phyloP scores from a whole-genome alignment of 176 grass and related monocot genomes.

The Oryza glumipatula region DNA sequence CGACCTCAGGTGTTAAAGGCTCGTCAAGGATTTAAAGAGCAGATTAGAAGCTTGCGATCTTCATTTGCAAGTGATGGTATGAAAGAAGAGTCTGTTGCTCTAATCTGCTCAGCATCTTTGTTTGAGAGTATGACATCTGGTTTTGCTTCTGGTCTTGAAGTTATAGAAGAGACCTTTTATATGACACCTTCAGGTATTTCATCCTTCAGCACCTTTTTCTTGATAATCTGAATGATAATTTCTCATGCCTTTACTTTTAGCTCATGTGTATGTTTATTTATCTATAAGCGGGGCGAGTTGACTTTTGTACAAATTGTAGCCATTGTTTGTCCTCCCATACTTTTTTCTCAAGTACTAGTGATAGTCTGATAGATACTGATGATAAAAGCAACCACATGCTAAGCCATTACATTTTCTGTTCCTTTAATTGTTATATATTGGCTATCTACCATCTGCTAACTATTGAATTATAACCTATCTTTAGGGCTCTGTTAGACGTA shows the following conservation, averaged over 20 bases:
- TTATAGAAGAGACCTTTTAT: slow-evolving; percentile 75
- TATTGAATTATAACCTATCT: slow-evolving; percentile 12
- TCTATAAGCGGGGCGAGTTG: not conserved
- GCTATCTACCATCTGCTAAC: slow-evolving; percentile 3
- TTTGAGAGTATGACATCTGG: slow-evolving; percentile 83
- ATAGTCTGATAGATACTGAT: not conserved
- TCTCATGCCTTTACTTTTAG: slow-evolving; percentile 2
- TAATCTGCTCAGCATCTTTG: slow-evolving; percentile 81
- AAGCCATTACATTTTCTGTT: not conserved
- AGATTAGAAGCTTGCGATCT: slow-evolving; percentile 69
- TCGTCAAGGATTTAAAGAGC: slow-evolving; percentile 94
- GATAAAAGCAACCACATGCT: not conserved
- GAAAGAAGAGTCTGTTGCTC: slow-evolving; percentile 75
- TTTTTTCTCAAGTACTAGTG: not conserved
- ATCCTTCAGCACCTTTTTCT: slow-evolving; percentile 28
- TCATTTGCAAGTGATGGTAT: slow-evolving; percentile 51
- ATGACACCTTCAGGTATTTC: slow-evolving; percentile 71
- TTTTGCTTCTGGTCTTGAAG: slow-evolving; percentile 75
- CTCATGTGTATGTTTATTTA: not conserved
- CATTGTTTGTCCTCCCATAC: not conserved
- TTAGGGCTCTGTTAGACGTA: not conserved
- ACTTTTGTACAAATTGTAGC: not conserved
- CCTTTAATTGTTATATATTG: not conserved
- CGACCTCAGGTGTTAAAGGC: slow-evolving; percentile 77
- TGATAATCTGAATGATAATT: slow-evolving; percentile 14